These are phyloP conservation scores for Flaveria bidentis DNA, from an alignment of 129 eudicot genomes.

Conservation along the genomic window DNA sequence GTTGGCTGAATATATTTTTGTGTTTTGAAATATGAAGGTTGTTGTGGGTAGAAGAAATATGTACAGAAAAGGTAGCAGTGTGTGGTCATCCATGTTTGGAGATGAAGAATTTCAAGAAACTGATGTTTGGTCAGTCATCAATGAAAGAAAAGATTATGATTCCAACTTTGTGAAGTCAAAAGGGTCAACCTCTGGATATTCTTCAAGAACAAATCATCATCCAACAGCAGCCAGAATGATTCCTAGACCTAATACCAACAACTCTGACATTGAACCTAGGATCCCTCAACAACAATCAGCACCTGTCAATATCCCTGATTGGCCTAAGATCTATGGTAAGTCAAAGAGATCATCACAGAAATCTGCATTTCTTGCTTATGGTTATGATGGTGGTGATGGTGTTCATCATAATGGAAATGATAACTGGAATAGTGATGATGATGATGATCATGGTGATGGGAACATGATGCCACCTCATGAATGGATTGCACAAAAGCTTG, in stretches of 20 bases:
- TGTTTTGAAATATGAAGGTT: conserved; percentile 13
- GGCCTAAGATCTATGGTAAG: conserved; percentile 81
- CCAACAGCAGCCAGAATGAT: conserved; percentile 65
- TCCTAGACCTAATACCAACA: conserved; percentile 40
- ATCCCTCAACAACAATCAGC: conserved; percentile 60
- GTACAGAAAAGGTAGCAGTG: conserved; percentile 59
- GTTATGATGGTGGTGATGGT: conserved; percentile 25
- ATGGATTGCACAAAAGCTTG: conserved; percentile 74
- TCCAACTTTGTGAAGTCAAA: conserved; percentile 26
- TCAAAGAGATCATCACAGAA: conserved; percentile 40
- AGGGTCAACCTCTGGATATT: conserved; percentile 25
- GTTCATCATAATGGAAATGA: conserved; percentile 25
- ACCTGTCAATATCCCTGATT: conserved; percentile 77
- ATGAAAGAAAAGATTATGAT: conserved; percentile 32
- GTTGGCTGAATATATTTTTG: background rate
- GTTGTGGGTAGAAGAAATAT: conserved; percentile 39
- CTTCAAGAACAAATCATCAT: conserved; percentile 34
- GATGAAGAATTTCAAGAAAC: conserved; percentile 70
- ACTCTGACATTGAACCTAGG: conserved; percentile 34
- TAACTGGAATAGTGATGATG: conserved; percentile 45
- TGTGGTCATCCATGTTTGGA: conserved; percentile 53
- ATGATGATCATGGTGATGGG: conserved; percentile 37
- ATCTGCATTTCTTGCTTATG: conserved; percentile 43
- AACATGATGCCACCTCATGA: conserved; percentile 81
- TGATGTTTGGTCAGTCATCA: conserved; percentile 66